Evolutionary conservation across 805 yeast species (phyloP), one percentile per base, ranked within the genome.

Genomic region (Ogataea saltuana): DNA sequence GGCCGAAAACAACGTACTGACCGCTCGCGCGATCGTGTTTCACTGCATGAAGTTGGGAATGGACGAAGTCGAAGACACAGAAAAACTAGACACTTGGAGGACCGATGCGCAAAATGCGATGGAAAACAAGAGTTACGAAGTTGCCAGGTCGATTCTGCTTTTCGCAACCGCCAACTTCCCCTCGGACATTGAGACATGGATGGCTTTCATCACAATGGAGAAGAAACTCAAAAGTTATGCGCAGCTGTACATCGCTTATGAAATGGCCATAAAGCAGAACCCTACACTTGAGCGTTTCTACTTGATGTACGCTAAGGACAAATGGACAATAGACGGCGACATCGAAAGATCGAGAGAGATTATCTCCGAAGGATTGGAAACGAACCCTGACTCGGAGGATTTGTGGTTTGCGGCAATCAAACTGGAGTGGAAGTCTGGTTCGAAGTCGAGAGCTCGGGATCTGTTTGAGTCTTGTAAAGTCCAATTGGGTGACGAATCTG

Each of bases 341-440:
- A 53, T 74, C 1, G 64, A 58, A 1, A 74, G 68, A 3, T 85
- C 96, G 0, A 66, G 81, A 40, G 52, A 56, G 1, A 75, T 86
- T 4, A 63, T 89, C 5, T 56, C 66, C 2, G 64, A 69, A 11
- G 84, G 85, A 0, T 58, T 75, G 32, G 56, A 65, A 4, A 41
- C 51, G 2, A 62, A 75, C 7, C 76, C 83, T 1, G 50, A 61
- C 0, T 70, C 67, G 46, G 82, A 78, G 46, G 77, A 74, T 18
- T 58, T 88, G 8, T 83, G 88, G 87, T 65, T 83, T 38, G 91
- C 91, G 0, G 71, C 82, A n/a, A 69, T 84, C 18, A 83, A 86
- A 50, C 62, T 88, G 25, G 86, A 85, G 43, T 64, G 68, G 13
- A 70, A 70, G 17, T 63, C 68, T 5, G 61, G 65, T 4, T 57